phyloP scores from a whole-genome alignment of 2,329 filamentous ascomycete species.

The Cadophora gregata region DNA sequence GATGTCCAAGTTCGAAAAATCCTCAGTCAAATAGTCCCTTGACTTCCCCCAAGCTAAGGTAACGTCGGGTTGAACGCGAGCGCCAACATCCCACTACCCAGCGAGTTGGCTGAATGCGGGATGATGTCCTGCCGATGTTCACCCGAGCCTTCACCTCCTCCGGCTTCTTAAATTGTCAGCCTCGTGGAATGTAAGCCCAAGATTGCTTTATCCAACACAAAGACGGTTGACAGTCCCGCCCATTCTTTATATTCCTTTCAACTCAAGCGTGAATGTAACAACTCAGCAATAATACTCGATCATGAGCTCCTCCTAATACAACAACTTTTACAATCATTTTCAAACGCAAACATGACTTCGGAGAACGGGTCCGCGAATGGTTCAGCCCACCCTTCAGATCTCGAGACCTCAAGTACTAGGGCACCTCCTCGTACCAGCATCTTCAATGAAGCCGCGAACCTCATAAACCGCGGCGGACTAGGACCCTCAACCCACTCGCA shows the following conservation, averaged over 20 bases:
- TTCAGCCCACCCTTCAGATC: constrained; percentile 18
- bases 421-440: constrained; percentile 9
- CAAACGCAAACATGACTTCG: constrained; percentile 22
- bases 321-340: not conserved
- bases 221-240: constrained; percentile 11
- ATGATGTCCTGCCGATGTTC: not conserved
- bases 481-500: constrained; percentile 14
- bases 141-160: constrained; percentile 2
- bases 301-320: not conserved
- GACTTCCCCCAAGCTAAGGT: not conserved
- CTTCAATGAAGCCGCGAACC: constrained; percentile 22
- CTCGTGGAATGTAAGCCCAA: constrained; percentile 4
- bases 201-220: constrained; percentile 6
- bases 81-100: not conserved
- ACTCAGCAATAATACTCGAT: not conserved
- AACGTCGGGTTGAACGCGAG: not conserved
- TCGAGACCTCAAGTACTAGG: not conserved
- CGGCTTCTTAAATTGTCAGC: constrained; percentile 10
- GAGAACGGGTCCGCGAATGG: constrained; percentile 25
- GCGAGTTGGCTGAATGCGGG: constrained; percentile 5
- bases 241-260: not conserved
- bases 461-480: constrained; percentile 27
- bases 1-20: not conserved
- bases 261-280: not conserved
- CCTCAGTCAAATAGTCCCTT: not conserved